Conservation (phyloP, 202 grass and related monocot species). For the Schoenoplectus triqueter region DNA sequence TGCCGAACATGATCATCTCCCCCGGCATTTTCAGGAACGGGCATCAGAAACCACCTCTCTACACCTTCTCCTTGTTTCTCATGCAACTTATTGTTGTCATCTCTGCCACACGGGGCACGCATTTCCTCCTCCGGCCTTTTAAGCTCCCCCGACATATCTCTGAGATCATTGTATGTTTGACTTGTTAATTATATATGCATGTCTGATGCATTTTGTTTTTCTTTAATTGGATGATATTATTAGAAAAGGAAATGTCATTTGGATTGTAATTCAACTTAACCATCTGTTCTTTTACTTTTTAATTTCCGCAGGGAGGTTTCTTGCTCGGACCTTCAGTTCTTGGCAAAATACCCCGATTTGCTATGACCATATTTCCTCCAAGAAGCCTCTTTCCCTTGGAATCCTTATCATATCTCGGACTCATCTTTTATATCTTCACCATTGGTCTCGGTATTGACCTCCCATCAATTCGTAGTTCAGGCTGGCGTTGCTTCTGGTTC, state of each 20-base stretch:
- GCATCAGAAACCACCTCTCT: slow-evolving; percentile 56
- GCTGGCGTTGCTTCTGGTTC: slow-evolving; percentile 51
- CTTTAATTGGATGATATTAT: neutral
- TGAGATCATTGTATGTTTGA: slow-evolving; percentile 53
- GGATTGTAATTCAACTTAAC: neutral
- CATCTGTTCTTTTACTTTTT: slow-evolving; percentile 6
- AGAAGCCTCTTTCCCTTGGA: slow-evolving; percentile 62
- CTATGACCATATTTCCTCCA: slow-evolving; percentile 46
- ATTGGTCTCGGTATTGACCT: slow-evolving; percentile 68
- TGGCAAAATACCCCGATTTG: slow-evolving; percentile 51
- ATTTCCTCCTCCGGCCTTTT: slow-evolving; percentile 58
- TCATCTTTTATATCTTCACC: slow-evolving; percentile 66
- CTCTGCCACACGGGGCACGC: slow-evolving; percentile 42
- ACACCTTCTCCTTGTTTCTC: slow-evolving; percentile 59
- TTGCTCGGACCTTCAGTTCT: slow-evolving; percentile 64
- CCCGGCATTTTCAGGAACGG: slow-evolving; percentile 45
- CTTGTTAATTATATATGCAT: neutral
- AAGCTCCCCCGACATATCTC: slow-evolving; percentile 63
- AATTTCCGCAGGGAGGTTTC: slow-evolving; percentile 50
- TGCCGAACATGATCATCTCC: slow-evolving; percentile 53
- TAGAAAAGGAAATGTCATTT: neutral
- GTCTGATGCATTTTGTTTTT: neutral
- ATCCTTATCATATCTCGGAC: slow-evolving; percentile 62
- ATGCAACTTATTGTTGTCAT: slow-evolving; percentile 66
- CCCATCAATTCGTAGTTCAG: slow-evolving; percentile 37